Base-by-base conservation (phyloP, 495 filamentous ascomycete species). In the Trichoderma orchidacearum region DNA sequence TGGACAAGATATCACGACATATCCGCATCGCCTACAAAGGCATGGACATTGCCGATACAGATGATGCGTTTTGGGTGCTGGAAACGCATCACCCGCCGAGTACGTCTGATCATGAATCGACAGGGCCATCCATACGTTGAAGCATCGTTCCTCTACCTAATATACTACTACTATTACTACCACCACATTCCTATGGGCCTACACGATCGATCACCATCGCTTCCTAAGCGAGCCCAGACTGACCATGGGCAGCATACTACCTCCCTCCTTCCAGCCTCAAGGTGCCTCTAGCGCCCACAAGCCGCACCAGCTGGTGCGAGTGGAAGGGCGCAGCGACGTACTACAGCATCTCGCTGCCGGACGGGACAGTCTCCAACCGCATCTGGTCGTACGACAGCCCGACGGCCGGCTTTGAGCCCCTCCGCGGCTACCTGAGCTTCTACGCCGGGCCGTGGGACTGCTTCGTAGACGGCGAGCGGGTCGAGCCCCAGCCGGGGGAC, bases 401-500 rank as follows among this genome's bases (percentile, higher is more conserved):
- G 8, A 75, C 68, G 5, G 60, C 65, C 55, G 64, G 66, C 1
- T 82, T 76, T 60, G 67, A 72, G 55, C 60, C 61, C 21, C 70
- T 82, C 51, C 75, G 73, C 61, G 75, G 74, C 23, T 76, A 75
- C 57, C 60, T 82, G 30, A 69, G 67, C 53, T 76, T 82, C 56
- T 81, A 77, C 61, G 74, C 67, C 12, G 75, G 73, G 5, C 79
- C 79, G 13, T 81, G 79, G 79, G 74, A 80, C 36, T 82, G 79
- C 62, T 81, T 64, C 60, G 79, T 81, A 13, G 78, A 82, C 67
- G 79, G 78, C n/a, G 79, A 82, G 66, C 67, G 71, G 52, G 79
- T 79, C 29, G 67, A 73, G 63, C 60, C 78, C 28, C 79, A 80
- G 64, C 77, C 74, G 27, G 77, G 79, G 29, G 79, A 81, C 60